A percentile compares a stretch with the other conserved stretches of the same genome.
Evolutionary conservation across 495 filamentous ascomycete genomes (phyloP).

Genomic region (Aspergillus hancockii): DNA sequence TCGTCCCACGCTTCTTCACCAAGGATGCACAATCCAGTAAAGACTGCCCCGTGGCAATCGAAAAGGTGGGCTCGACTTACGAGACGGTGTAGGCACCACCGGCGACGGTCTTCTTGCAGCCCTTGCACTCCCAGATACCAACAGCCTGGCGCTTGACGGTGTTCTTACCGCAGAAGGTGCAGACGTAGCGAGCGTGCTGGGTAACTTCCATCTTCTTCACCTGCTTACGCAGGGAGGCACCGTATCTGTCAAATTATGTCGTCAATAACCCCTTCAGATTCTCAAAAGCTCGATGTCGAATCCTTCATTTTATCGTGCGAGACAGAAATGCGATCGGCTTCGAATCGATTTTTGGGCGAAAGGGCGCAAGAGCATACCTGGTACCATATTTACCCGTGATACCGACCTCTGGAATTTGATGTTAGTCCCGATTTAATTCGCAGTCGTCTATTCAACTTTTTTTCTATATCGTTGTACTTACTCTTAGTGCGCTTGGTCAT

Average conservation of each 20-base stretch:
- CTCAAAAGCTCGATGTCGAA: slow-evolving; percentile 14
- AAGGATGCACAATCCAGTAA: background rate
- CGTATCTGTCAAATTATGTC: slow-evolving; percentile 65
- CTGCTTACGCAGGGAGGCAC: slow-evolving; percentile 99
- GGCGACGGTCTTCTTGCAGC: slow-evolving; percentile 91
- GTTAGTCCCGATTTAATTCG: slow-evolving; percentile 33
- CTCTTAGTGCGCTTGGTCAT: slow-evolving; percentile 98
- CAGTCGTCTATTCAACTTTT: background rate
- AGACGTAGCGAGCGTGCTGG: slow-evolving; percentile 87
- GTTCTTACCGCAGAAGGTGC: slow-evolving; percentile 94
- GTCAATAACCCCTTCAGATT: slow-evolving; percentile 31
- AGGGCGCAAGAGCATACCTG: slow-evolving; percentile 51
- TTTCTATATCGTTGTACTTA: slow-evolving; percentile 31
- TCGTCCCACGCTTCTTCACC: slow-evolving; percentile 12
- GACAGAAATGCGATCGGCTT: slow-evolving; percentile 27
- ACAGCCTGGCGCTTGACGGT: slow-evolving; percentile 88
- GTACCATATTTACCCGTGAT: slow-evolving; percentile 72
- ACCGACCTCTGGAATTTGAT: slow-evolving; percentile 69
- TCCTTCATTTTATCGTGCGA: slow-evolving; percentile 14
- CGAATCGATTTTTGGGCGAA: slow-evolving; percentile 24
- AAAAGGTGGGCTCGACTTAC: slow-evolving; percentile 59
- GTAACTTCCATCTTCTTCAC: slow-evolving; percentile 99
- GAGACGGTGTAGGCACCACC: slow-evolving; percentile 96
- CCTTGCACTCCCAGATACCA: slow-evolving; percentile 95
- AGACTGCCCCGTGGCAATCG: background rate